phyloP scores from a whole-genome alignment of 371 early-diverging fungal species.

The Parasitella parasitica region DNA sequence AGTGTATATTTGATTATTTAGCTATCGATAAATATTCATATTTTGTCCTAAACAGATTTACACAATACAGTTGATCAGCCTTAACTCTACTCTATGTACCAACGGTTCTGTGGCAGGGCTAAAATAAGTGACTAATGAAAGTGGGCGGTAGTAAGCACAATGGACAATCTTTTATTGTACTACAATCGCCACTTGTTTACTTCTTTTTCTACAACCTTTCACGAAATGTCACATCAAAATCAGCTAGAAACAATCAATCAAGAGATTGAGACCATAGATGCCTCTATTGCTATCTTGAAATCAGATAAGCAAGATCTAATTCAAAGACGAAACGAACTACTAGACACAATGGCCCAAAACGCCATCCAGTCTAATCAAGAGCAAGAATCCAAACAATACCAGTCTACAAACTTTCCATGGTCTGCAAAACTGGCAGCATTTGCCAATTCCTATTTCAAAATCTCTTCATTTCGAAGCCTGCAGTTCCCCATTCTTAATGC shows the following conservation, averaged over 20 bases:
- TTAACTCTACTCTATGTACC: too few relatives aligned
- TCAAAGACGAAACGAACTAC: background rate
- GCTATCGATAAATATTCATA: too few relatives aligned
- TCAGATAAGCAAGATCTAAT: slow-evolving; percentile 2
- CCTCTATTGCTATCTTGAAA: slow-evolving; percentile 12
- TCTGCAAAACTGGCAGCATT: slow-evolving; percentile 33
- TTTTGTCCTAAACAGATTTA: too few relatives aligned
- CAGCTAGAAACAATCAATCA: slow-evolving; percentile 15
- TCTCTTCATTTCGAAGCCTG: slow-evolving; percentile 63
- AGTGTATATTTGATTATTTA: too few relatives aligned
- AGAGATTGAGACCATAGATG: slow-evolving; percentile 24
- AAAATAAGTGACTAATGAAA: too few relatives aligned
- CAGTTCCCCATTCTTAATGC: slow-evolving; percentile 79
- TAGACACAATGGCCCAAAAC: slow-evolving; percentile 1
- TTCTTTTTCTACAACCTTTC: background rate
- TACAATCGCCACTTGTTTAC: too few relatives aligned
- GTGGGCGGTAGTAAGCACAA: too few relatives aligned
- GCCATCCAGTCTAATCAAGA: background rate
- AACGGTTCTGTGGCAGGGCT: too few relatives aligned
- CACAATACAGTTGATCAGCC: too few relatives aligned
- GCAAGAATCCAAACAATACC: slow-evolving; percentile 23
- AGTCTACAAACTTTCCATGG: slow-evolving; percentile 51
- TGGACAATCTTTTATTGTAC: too few relatives aligned
- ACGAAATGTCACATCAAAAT: slow-evolving; percentile 1
- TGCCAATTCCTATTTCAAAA: slow-evolving; percentile 47